Percentiles rank a stretch among this genome's conserved stretches.
Evolutionary conservation across 768 basidiomycete genomes (phyloP).

Genomic region (Tylopilus plumbeoviolaceoides): DNA sequence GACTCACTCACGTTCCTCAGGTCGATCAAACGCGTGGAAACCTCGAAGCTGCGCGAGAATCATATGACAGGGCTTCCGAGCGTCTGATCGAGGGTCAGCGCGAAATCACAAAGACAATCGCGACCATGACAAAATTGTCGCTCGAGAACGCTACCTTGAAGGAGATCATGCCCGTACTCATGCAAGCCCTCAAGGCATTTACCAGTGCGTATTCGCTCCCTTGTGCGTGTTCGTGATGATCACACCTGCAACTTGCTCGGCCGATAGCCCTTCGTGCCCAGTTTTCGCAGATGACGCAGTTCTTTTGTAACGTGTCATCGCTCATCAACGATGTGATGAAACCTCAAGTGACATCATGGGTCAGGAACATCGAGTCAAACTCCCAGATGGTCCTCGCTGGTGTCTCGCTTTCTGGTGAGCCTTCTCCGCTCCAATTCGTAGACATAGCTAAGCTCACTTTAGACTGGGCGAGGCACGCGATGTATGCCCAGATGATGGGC

Average conservation of each 20-base stretch:
- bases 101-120: constrained; percentile 15
- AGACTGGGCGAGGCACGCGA: constrained; percentile 17
- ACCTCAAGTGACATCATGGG: constrained; percentile 15
- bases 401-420: constrained; percentile 8
- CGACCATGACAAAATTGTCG: constrained; percentile 12
- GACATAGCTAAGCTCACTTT: neutral
- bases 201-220: no score
- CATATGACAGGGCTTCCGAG: constrained; percentile 8
- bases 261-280: no score
- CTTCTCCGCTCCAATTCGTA: neutral
- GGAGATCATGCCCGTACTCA: constrained; percentile 14
- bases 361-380: constrained; percentile 10
- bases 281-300: no score
- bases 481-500: constrained; percentile 22
- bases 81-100: constrained; percentile 17
- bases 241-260: neutral
- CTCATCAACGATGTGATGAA: no score
- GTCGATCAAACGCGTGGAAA: no score
- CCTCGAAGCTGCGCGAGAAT: constrained; percentile 13
- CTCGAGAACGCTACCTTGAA: constrained; percentile 18
- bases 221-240: neutral
- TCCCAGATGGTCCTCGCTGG: constrained; percentile 15
- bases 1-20: neutral
- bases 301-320: no score
- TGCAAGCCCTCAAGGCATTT: constrained; percentile 14